phyloP scores from a whole-genome alignment of 257 asterid genomes.

The Gynochthodes officinalis region DNA sequence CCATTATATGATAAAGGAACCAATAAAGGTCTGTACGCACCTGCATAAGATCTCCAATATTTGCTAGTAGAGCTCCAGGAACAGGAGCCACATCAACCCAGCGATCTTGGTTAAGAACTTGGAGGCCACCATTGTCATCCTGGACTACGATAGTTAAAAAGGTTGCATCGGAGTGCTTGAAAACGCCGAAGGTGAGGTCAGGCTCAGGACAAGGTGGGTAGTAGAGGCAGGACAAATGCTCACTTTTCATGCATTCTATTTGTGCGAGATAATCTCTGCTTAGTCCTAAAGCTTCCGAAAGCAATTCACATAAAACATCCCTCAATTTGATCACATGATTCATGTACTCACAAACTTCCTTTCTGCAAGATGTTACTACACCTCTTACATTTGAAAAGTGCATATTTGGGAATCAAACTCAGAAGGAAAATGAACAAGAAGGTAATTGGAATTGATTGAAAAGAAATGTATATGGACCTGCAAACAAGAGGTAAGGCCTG shows the following conservation, averaged over 20 bases:
- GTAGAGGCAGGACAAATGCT: slow-evolving; percentile 47
- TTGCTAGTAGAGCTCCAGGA: slow-evolving; percentile 57
- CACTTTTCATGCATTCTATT: slow-evolving; percentile 49
- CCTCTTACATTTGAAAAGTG: background rate
- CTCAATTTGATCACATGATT: slow-evolving; percentile 41
- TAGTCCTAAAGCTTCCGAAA: slow-evolving; percentile 67
- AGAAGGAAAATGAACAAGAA: background rate
- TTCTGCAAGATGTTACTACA: slow-evolving; percentile 32
- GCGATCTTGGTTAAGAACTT: slow-evolving; percentile 40
- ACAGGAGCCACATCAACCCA: slow-evolving; percentile 74
- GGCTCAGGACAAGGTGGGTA: slow-evolving; percentile 82
- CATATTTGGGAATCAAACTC: background rate
- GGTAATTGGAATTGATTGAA: too few relatives aligned
- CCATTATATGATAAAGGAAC: too few relatives aligned
- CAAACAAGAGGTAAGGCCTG: slow-evolving; percentile 48
- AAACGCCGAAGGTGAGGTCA: slow-evolving; percentile 44
- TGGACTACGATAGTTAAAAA: slow-evolving; percentile 53
- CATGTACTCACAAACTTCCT: slow-evolving; percentile 53
- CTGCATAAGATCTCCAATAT: slow-evolving; percentile 78
- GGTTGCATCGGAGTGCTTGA: slow-evolving; percentile 59
- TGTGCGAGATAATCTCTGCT: slow-evolving; percentile 31
- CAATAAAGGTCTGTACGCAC: too few relatives aligned
- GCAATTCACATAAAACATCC: slow-evolving; percentile 39
- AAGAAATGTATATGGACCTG: slow-evolving; percentile 32
- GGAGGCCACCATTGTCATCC: slow-evolving; percentile 69